Conservation (phyloP, 176 grass and related monocot genomes). For the Hordeum vulgare region MorexV3_pseudomolecules_assembly NC_058520.1:146795746-146796245, state of each 20-base stretch:
- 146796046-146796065: not conserved
- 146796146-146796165: not conserved
- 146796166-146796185: not conserved
- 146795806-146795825: no score
- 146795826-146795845: no score
- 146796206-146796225: not conserved
- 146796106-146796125: not conserved
- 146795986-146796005: conserved; percentile 10
- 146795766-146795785: no score
- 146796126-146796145: not conserved
- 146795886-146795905: no score
- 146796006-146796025: not conserved
- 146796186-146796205: not conserved
- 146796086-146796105: not conserved
- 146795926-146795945: no score
- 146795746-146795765: no score
- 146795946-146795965: conserved; percentile 1
- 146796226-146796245: not conserved
- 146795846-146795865: no score
- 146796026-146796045: no score
- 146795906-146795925: no score
- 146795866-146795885: no score
- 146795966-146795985: not conserved
- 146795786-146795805: no score
- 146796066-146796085: not conserved